Evolutionary conservation across 305 asterid genomes (phyloP).

Genomic region (Lippia alba): DNA sequence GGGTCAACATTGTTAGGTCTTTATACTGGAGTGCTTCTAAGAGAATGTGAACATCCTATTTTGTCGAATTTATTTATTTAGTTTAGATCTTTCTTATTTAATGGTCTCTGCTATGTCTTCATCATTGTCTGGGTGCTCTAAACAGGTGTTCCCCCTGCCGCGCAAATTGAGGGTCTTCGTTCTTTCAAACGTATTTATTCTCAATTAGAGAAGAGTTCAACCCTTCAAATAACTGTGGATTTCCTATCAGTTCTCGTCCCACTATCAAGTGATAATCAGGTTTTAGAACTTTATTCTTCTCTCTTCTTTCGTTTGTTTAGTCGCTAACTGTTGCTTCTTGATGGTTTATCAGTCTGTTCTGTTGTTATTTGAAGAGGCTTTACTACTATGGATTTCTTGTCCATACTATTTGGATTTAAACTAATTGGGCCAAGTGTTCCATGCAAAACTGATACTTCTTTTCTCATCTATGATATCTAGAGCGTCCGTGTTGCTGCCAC

Average conservation of each 20-base stretch:
- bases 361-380: slow-evolving; percentile 17
- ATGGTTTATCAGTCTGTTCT: slow-evolving; percentile 16
- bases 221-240: slow-evolving; percentile 55
- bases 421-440: slow-evolving; percentile 4
- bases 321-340: background rate
- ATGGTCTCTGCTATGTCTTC: slow-evolving; percentile 4
- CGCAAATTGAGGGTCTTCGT: slow-evolving; percentile 76
- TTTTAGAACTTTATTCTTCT: slow-evolving; percentile 35
- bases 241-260: slow-evolving; percentile 82
- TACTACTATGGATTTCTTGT: background rate
- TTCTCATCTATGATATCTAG: slow-evolving; percentile 40
- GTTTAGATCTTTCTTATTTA: slow-evolving; percentile 12
- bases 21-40: slow-evolving; percentile 5
- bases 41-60: background rate
- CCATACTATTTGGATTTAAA: slow-evolving; percentile 18
- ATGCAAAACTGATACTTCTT: slow-evolving; percentile 22
- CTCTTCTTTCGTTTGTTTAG: background rate
- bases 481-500: slow-evolving; percentile 75
- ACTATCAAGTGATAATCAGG: slow-evolving; percentile 82
- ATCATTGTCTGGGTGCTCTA: slow-evolving; percentile 24
- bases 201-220: slow-evolving; percentile 56
- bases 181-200: slow-evolving; percentile 58
- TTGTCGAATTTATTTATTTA: too few relatives aligned
- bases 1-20: background rate
- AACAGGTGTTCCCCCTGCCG: slow-evolving; percentile 61